Evolutionary conservation across 257 asterid genomes (phyloP), one percentile per base, ranked within the genome.

Genomic region (Solanum etuberosum): DNA sequence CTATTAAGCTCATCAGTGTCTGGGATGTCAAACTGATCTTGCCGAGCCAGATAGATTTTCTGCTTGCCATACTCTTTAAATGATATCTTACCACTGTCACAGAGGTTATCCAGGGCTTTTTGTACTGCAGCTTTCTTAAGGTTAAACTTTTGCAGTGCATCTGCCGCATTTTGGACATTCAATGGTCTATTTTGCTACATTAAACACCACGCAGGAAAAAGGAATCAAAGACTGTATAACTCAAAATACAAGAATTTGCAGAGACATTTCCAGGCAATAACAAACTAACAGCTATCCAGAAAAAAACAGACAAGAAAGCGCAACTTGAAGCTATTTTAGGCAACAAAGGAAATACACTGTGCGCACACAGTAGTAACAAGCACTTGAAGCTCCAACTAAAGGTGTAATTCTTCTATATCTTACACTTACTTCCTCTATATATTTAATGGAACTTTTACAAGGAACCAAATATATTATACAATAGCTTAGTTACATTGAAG

Each of bases 41-140:
- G 99, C 90, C 93, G 91, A 70, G 99, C 99, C 87, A 97, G 83
- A 89, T 95, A 97, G 84, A 97, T 92, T 88, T 97, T 97, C 96
- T 96, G 99, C 93, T 97, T 97, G 23, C 99, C 99, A 83, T 95
- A 97, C 90, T 97, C 99, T 87, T 95, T 96, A 80, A 95, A 93
- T 6, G 94, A 91, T 82, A 93, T 90, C 88, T 84, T 83, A 48
- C 94, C 93, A 35, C 89, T 89, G 61, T 93, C 94, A 87, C 93
- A 91, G 77, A 93, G 96, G 32, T 59, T 78, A 87, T 93, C 96
- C 63, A 93, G 90, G 4, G 93, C 92, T 85, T 92, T 93, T 89
- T 92, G 95, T 13, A 93, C 86, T 12, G 91, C 93, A 65, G 93
- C 86, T 89, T 93, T 93, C 71, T 93, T 93, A 6, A 93, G 93